Evolutionary conservation across 1,284 basidiomycete genomes (phyloP), one percentile per base, ranked within the genome.

Genomic region (Polyporus tsugae): DNA sequence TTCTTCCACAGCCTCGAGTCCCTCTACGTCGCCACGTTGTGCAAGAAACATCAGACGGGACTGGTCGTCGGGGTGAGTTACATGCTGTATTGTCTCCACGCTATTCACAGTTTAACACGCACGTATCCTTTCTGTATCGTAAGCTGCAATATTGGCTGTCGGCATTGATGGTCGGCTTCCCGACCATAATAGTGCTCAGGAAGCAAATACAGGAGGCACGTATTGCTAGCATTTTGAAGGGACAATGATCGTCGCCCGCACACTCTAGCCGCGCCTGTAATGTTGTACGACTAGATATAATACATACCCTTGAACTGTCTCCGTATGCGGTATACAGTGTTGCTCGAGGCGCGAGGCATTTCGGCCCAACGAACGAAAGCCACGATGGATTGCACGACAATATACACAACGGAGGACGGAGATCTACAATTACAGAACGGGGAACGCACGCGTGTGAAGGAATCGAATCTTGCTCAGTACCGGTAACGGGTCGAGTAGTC

Each of bases 401-500:
- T 33, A 55, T 65, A 65, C 60, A 71, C 42, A 64, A 15, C 52
- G n/a, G 38, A 39, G 58, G 36, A 25, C 35, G 22, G 44, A 36
- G n/a, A 19, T 36, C 55, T 71, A 73, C 6, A 66, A 67, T 36
- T 73, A 73, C 72, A 71, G n/a, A 63, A 65, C 55, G 52, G 13
- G 66, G 38, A 53, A 60, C 64, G 66, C 60, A 67, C 67, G 25
- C 57, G 33, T 52, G 53, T 63, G 35, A 19, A 52, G 19, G 49
- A 22, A 11, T 33, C 60, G 49, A 22, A 11, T 33, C 60, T 63
- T 46, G n/a, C 52, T 73, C 82, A 95, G 80, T 95, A 95, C 77
- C 91, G 85, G 83, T 95, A 94, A 39, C 93, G 88, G 10, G 93
- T 95, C 10, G 93, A 95, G 73, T 95, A 95, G 78, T 95, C 93